Evolutionary conservation across 495 filamentous ascomycete species (phyloP), one percentile per base, ranked within the genome.

Genomic region (Xeromyces bisporus): DNA sequence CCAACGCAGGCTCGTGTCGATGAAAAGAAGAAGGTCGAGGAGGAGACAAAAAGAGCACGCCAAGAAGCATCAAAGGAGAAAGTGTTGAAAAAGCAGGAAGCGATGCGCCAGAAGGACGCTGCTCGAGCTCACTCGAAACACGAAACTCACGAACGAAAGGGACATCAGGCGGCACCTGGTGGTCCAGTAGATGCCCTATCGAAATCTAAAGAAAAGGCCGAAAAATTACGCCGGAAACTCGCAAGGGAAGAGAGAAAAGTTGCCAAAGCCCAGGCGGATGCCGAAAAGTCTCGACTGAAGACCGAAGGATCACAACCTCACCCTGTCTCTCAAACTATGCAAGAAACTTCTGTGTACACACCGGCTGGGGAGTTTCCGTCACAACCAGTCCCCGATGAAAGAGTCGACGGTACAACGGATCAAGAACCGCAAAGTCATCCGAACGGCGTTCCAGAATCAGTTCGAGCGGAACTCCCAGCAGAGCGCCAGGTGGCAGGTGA

Each of bases 1-100:
- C 85, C 85, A 2, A 92, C 84, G 0, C 66, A 71, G 48, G 68
- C 69, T 32, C 69, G 75, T 26, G 40, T 62, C 13, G 62, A 64
- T 16, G 57, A 65, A 29, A 65, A 49, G 37, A 61, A 62, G 31
- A 56, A 60, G 33, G 55, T 43, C n/a, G 43, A 45, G 14, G 57
- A 61, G 18, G 54, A 61, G 38, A 54, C 53, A 21, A 59, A 55
- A 38, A 57, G 53, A 25, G 49, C 47, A 9, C 44, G 49, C 9
- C 50, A 60, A 15, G 51, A 54, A 28, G 48, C 40, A 11, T 40
- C 27, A 20, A 42, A 39, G 23, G 40, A 44, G 25, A 50, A 43
- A 15, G 36, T 48, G 11, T 23, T 15, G 13, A 38, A 38, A n/a
- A 48, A 41, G 12, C 48, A 54, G 33, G 50, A 51, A 33, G 32